Percentiles rank a stretch among this genome's conserved stretches.
phyloP scores from a whole-genome alignment of 805 yeast genomes.

The Wickerhamomyces tratensis region DNA sequence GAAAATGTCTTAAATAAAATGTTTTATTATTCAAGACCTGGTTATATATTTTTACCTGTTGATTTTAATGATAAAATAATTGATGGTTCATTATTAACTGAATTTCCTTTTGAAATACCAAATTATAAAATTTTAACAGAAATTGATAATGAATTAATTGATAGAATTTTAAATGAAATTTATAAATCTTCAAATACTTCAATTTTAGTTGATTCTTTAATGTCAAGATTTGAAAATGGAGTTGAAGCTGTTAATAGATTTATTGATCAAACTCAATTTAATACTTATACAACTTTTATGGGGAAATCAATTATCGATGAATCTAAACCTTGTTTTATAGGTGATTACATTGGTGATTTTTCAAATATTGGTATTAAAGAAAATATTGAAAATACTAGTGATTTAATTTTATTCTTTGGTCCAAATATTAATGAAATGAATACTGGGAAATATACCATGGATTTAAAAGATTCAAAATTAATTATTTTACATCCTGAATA shows the following conservation, averaged over 20 bases:
- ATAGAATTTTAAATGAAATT: slow-evolving; percentile 37
- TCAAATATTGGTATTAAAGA: slow-evolving; percentile 38
- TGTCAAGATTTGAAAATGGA: slow-evolving; percentile 48
- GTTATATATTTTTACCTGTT: slow-evolving; percentile 69
- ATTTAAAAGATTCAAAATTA: slow-evolving; percentile 29
- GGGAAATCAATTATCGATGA: slow-evolving; percentile 75
- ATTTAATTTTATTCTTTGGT: slow-evolving; percentile 65
- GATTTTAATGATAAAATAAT: slow-evolving; percentile 47
- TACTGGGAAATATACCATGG: slow-evolving; percentile 52
- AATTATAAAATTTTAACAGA: slow-evolving; percentile 9
- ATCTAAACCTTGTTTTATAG: slow-evolving; percentile 50
- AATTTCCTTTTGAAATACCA: slow-evolving; percentile 20
- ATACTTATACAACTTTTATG: slow-evolving; percentile 50
- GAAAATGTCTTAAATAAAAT: slow-evolving; percentile 57
- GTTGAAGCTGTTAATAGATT: slow-evolving; percentile 35
- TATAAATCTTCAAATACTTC: slow-evolving; percentile 50
- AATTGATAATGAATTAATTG: slow-evolving; percentile 27
- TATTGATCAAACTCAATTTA: slow-evolving; percentile 32
- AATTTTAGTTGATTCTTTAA: slow-evolving; percentile 61
- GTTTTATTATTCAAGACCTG: slow-evolving; percentile 59
- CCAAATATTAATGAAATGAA: slow-evolving; percentile 58
- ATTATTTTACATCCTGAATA: slow-evolving; percentile 46
- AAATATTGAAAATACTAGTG: slow-evolving; percentile 41
- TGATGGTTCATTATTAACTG: slow-evolving; percentile 25
- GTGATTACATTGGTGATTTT: slow-evolving; percentile 60